A percentile compares a stretch with the other conserved stretches of the same genome.
phyloP scores from a whole-genome alignment of 805 yeast genomes.

The Alloascoidea hylecoeti region DNA sequence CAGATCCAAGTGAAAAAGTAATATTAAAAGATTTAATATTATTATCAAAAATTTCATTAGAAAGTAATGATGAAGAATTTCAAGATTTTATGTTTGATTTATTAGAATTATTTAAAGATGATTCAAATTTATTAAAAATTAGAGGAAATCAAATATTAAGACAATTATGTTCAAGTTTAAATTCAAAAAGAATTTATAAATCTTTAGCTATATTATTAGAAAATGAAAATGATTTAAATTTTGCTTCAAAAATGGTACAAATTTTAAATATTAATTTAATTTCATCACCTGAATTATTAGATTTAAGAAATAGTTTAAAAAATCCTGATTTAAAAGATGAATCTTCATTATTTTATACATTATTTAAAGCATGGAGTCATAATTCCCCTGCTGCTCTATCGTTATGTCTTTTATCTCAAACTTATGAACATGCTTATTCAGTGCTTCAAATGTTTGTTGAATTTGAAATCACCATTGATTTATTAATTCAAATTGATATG shows the following conservation, averaged over 20 bases:
- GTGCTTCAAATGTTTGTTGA: slow-evolving; percentile 72
- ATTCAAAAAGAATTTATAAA: slow-evolving; percentile 72
- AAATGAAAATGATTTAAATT: slow-evolving; percentile 43
- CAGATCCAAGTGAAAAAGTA: slow-evolving; percentile 66
- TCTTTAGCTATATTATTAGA: slow-evolving; percentile 67
- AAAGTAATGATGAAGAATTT: slow-evolving; percentile 65
- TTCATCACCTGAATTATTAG: slow-evolving; percentile 69
- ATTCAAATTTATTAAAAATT: slow-evolving; percentile 47
- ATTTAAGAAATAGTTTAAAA: slow-evolving; percentile 55
- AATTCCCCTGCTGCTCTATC: slow-evolving; percentile 83
- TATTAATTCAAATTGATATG: slow-evolving; percentile 77
- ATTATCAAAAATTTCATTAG: slow-evolving; percentile 57
- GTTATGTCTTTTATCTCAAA: slow-evolving; percentile 73
- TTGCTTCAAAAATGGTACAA: slow-evolving; percentile 71
- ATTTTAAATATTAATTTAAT: slow-evolving; percentile 76
- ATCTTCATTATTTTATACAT: slow-evolving; percentile 51
- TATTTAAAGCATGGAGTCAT: slow-evolving; percentile 86
- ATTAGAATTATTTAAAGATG: slow-evolving; percentile 54
- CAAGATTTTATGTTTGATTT: slow-evolving; percentile 61
- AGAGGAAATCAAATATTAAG: slow-evolving; percentile 76
- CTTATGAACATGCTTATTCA: slow-evolving; percentile 77
- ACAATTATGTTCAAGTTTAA: slow-evolving; percentile 67
- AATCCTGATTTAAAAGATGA: slow-evolving; percentile 49
- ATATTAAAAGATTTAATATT: slow-evolving; percentile 60
- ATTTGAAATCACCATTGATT: slow-evolving; percentile 64